Conservation (phyloP, 169 alveolate species). For the Cryptosporidium sp. region DNA sequence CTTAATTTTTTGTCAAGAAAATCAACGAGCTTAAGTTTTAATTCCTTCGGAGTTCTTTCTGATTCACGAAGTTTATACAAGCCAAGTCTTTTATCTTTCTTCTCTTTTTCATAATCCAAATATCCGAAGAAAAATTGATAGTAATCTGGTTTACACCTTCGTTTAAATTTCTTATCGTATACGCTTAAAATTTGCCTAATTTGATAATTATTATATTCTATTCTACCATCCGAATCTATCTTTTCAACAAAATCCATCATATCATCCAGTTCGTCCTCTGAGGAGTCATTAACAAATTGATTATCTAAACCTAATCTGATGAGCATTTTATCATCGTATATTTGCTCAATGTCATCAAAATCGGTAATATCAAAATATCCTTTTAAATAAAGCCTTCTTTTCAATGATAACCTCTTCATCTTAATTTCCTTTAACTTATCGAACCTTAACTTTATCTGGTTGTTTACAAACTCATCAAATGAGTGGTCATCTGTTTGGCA, state of each 20-base stretch:
- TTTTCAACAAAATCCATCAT: conserved; percentile 40
- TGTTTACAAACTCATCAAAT: conserved; percentile 49
- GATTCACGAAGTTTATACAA: background rate
- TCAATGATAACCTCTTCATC: conserved; percentile 27
- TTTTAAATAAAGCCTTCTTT: conserved; percentile 20
- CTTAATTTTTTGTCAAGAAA: conserved; percentile 51
- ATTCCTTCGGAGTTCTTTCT: conserved; percentile 34
- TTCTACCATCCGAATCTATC: conserved; percentile 54
- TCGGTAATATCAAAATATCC: conserved; percentile 58
- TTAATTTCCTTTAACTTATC: conserved; percentile 49
- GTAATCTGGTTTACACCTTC: conserved; percentile 46
- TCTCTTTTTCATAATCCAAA: conserved; percentile 55
- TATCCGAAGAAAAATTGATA: conserved; percentile 58
- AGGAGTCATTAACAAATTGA: conserved; percentile 61
- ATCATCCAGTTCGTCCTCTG: conserved; percentile 57
- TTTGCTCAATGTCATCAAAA: conserved; percentile 52
- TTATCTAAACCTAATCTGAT: conserved; percentile 30
- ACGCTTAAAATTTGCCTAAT: conserved; percentile 41
- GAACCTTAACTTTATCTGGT: conserved; percentile 18
- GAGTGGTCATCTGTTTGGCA: conserved; percentile 65
- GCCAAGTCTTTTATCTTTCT: background rate
- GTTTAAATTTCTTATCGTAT: conserved; percentile 29
- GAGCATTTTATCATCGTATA: conserved; percentile 47
- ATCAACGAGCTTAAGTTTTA: conserved; percentile 44
- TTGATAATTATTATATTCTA: conserved; percentile 53